Percentiles rank a stretch among this genome's conserved stretches.
Conservation (phyloP, 2,329 filamentous ascomycete genomes). For the Gnomoniopsis smithogilvyi region DNA sequence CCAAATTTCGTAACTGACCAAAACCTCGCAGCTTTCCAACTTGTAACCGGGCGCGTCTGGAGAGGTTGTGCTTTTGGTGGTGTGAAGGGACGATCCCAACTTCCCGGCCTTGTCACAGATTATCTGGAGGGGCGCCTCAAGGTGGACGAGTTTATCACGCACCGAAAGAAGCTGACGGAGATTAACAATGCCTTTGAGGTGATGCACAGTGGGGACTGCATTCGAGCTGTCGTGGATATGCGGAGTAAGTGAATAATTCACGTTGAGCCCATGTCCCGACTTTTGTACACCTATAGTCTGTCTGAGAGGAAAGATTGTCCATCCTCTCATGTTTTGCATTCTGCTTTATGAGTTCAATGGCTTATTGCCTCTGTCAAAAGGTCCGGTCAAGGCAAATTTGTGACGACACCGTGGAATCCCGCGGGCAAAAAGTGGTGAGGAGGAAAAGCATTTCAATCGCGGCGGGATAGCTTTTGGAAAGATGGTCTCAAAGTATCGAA, state of each 20-base stretch:
- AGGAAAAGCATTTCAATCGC: not conserved
- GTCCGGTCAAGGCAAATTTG: constrained; percentile 8
- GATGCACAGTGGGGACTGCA: constrained; percentile 97
- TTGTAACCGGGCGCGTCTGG: constrained; percentile 97
- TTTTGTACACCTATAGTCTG: not conserved
- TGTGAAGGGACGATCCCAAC: constrained; percentile 93
- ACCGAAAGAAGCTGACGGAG: constrained; percentile 75
- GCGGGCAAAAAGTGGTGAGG: not conserved
- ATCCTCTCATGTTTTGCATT: not conserved
- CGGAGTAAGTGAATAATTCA: constrained; percentile 24
- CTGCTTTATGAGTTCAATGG: constrained; percentile 1
- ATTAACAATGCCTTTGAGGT: constrained; percentile 86
- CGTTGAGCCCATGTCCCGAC: not conserved
- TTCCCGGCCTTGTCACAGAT: constrained; percentile 81
- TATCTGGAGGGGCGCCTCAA: constrained; percentile 89
- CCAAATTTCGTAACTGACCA: not conserved
- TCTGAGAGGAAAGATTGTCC: not conserved
- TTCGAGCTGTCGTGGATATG: constrained; percentile 84
- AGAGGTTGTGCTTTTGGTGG: constrained; percentile 97
- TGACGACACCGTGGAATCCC: not conserved
- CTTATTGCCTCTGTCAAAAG: constrained; percentile 13
- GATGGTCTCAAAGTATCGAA: no score
- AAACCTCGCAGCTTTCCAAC: constrained; percentile 68
- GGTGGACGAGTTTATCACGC: constrained; percentile 99
- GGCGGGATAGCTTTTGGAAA: no score